Percentiles rank a stretch among this genome's conserved stretches.
phyloP scores from a whole-genome alignment of 2,329 filamentous ascomycete species.

The Aspergillus luchuensis region DNA sequence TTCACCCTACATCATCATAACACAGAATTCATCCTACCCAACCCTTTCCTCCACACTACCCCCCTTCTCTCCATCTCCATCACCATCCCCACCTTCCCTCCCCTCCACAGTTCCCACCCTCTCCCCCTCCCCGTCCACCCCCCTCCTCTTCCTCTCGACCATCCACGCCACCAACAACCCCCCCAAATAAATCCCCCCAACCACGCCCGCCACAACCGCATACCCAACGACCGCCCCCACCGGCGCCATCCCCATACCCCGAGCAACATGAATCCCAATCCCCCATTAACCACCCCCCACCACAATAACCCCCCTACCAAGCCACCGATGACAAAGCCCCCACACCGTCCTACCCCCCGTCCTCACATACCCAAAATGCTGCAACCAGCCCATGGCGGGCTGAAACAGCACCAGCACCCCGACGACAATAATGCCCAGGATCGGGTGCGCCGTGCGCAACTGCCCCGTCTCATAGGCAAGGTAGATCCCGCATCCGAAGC shows the following conservation, averaged over 20 bases:
- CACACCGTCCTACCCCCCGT: slow-evolving; percentile 48
- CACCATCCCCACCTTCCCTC: not conserved
- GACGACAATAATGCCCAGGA: slow-evolving; percentile 58
- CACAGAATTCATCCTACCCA: not conserved
- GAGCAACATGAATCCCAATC: slow-evolving; percentile 55
- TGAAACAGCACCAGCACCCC: slow-evolving; percentile 58
- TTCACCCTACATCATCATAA: not conserved
- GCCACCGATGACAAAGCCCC: slow-evolving; percentile 58
- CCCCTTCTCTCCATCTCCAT: not conserved
- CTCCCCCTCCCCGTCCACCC: not conserved
- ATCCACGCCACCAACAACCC: not conserved
- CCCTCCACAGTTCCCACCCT: not conserved
- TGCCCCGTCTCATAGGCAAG: slow-evolving; percentile 46
- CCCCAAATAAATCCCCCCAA: slow-evolving; percentile 9
- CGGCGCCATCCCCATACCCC: slow-evolving; percentile 19
- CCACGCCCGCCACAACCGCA: slow-evolving; percentile 13
- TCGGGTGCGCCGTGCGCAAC: slow-evolving; percentile 49
- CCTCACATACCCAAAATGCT: slow-evolving; percentile 55
- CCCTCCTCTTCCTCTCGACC: too few relatives aligned
- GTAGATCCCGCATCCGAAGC: slow-evolving; percentile 55
- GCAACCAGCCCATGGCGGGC: slow-evolving; percentile 54
- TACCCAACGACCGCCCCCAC: slow-evolving; percentile 15
- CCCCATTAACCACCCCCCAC: slow-evolving; percentile 61
- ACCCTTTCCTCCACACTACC: too few relatives aligned
- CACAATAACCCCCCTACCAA: slow-evolving; percentile 54